Base-by-base conservation (phyloP, 75 land plant species). In the Larix kaempferi region DNA sequence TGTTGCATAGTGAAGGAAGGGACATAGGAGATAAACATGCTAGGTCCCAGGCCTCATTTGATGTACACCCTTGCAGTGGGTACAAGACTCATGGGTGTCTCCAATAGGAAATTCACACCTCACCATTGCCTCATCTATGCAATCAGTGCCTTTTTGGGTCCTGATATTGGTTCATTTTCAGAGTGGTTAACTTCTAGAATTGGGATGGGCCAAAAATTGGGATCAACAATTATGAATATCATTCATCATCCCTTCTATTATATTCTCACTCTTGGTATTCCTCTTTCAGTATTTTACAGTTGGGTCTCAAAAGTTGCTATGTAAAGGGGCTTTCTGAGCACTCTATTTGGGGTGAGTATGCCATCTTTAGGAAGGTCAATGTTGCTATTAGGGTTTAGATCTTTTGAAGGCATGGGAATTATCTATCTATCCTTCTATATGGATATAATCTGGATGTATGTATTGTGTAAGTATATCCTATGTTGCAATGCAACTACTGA, bases 31-130 rank as follows among this genome's bases (percentile, higher is more conserved):
- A 2, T 19, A n/a, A 69, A 41, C 23, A 92, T 92, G 94, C 94
- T 92, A 69, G 94, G 94, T 5, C 94, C 94, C 0, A 92, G 94
- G 12, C 88, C 94, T n/a, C 94, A 92, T 87, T 73, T 86, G 84
- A 80, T 88, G 81, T 92, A 90, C 88, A 85, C 92, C 13, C 82
- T 90, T 75, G 78, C 81, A 6, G 72, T 82, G 12, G 90, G 92
- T 25, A 56, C 84, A 62, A 90, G 74, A 5, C 84, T 92, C 21
- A 81, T 81, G 71, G 56, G 57, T 57, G 15, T 86, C 29, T 76
- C 92, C 26, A 69, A 66, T 23, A 90, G 90, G 41, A 54, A 86
- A 11, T 92, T 92, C 87, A 74, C 82, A 44, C 89, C 94, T 2
- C 94, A 92, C 75, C 94, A 92, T 84, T 84, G 88, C 57, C 79